Evolutionary conservation across 345 rosid species (phyloP), one percentile per base, ranked within the genome.

Genomic region (Zanthoxylum bungeanum): DNA sequence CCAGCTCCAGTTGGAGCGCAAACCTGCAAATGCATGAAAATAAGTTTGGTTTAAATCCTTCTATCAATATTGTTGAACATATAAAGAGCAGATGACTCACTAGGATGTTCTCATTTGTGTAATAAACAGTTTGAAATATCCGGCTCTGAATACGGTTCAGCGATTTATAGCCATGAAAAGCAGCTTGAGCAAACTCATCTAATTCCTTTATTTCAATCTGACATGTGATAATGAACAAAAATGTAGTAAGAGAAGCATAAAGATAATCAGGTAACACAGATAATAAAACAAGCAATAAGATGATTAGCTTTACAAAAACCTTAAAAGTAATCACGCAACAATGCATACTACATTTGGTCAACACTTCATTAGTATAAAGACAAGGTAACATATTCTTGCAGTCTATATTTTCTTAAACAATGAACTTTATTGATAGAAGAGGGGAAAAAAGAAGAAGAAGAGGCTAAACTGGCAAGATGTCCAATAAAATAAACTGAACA

Each of bases 1-100:
- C 98, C 98, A 70, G 98, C 98, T 74, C 98, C 98, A 49, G 98
- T 94, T n/a, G 98, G 98, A 66, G 98, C 98, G 84, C 98, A 94
- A 73, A 94, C 98, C 98, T 94, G 83, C 76, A 83, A 71, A 58
- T 64, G 71, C 64, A 83, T 75, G 68, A 67, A 74, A 69, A 65
- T 56, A 24, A 60, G 37, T 34, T 62, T 57, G 72, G 73, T 73
- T 46, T 47, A 79, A 64, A 55, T 31, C 69, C 70, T 67, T 68
- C 61, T 9, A 31, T 27, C 17, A 65, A 56, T 30, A 57, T 24
- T 56, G 60, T 69, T 37, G 49, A 64, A 70, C 22, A 59, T 44
- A 37, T 40, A 75, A 24, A 72, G 59, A 78, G 53, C 27, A 59
- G 42, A 60, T 49, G 7, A 73, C 95, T 85, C 68, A 94, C 98